phyloP scores from a whole-genome alignment of 495 filamentous ascomycete species.

The Trichoderma parareesei region DNA sequence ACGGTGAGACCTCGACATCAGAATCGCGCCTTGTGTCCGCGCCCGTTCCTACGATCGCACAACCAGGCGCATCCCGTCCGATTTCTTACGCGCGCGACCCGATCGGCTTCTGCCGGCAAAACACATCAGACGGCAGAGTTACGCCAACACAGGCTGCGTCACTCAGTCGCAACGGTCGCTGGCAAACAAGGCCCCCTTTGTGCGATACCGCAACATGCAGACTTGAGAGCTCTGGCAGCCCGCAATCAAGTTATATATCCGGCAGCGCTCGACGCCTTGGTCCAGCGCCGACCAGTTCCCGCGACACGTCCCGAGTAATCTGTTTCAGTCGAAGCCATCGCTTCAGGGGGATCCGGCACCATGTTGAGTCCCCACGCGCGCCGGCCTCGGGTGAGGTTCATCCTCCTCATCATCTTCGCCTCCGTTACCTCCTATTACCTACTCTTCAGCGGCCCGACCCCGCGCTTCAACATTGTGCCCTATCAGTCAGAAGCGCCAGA shows the following conservation, averaged over 20 bases:
- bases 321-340: background rate
- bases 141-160: background rate
- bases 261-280: background rate
- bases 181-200: background rate
- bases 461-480: conserved; percentile 5
- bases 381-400: background rate
- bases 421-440: conserved; percentile 8
- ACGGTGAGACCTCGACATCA: background rate
- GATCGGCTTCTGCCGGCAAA: background rate
- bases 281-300: background rate
- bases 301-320: background rate
- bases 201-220: background rate
- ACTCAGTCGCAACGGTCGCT: background rate
- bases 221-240: conserved; percentile 6
- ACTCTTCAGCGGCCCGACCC: conserved; percentile 9
- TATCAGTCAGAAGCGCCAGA: background rate
- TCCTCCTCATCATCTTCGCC: conserved; percentile 3
- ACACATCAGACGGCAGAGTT: background rate
- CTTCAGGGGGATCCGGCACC: background rate
- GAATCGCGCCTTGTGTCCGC: background rate
- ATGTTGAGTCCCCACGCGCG: conserved; percentile 4
- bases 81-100: background rate
- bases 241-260: conserved; percentile 1
- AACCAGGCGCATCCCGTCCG: background rate
- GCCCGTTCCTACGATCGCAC: background rate